Evolutionary conservation across 768 basidiomycete species (phyloP), one percentile per base, ranked within the genome.

Genomic region (Panellus pusillus): DNA sequence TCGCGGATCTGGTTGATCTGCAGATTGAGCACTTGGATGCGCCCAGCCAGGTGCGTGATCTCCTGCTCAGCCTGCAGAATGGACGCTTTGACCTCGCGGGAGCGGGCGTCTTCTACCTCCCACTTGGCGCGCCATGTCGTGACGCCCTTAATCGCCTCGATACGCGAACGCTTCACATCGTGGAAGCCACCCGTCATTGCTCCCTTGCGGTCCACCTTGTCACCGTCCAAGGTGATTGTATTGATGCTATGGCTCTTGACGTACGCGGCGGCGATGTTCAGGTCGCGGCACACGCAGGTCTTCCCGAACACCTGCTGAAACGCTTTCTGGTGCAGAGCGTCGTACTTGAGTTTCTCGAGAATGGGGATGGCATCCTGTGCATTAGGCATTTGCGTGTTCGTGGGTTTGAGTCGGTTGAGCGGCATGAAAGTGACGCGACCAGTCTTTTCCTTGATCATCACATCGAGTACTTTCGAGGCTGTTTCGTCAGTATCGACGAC

Each of bases 351-450:
- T 67, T 93, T 94, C 57, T 84, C 79, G 28, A 99, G 78, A 43
- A 93, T 82, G 0, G 91, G 90, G 49, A 90, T 85, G 0, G 87
- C 86, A 56, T 91, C 88, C 54, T 85, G 80, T 0, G 85, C 87
- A 72, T 88, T 77, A 9, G 87, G 87, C 17, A 82, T 74, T 0
- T 80, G 75, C 1, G 77, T 74, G 35, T 77, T 78, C 58, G 89
- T 91, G 48, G 89, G 88, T 62, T 88, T 87, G 54, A 99, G 83
- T 13, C 97, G 88, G 70, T 98, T 98, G 37, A 99, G 81, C 17
- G 97, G 97, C 88, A 99, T 95, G 73, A 98, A 98, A 0, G 97
- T 99, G 8, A 99, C 91, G 46, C 97, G 86, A 2, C 96, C 97
- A 11, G 84, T 89, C 68, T 90, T 92, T 67, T 98, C 94, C 64